Conservation (phyloP, 352 stramenopile species). For the Pythium monospermum region DNA sequence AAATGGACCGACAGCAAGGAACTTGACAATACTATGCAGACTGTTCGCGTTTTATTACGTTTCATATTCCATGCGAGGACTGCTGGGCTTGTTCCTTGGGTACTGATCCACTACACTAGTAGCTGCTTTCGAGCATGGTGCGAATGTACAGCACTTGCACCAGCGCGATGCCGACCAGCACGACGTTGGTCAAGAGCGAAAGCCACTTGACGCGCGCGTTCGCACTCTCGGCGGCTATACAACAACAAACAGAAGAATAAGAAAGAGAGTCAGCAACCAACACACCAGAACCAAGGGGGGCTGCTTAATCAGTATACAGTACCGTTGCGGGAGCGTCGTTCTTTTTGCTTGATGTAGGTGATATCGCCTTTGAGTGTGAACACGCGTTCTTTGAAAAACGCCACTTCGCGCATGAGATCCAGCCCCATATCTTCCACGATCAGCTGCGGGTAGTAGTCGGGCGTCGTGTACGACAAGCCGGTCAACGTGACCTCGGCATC, state of each 20-base stretch:
- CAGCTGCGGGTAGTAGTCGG: conserved; percentile 75
- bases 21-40: not conserved
- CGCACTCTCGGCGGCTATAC: conserved; percentile 61
- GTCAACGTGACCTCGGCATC: conserved; percentile 50
- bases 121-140: conserved; percentile 69
- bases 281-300: not conserved
- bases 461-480: conserved; percentile 49
- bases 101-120: conserved; percentile 28
- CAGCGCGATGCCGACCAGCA: conserved; percentile 72
- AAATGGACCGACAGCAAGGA: not conserved
- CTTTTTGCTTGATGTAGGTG: conserved; percentile 74
- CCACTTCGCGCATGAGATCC: conserved; percentile 78
- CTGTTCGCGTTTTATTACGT: too few relatives aligned
- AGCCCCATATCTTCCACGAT: conserved; percentile 76
- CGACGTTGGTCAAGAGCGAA: conserved; percentile 71
- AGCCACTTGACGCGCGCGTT: conserved; percentile 83
- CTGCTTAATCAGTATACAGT: too few relatives aligned
- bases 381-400: conserved; percentile 73
- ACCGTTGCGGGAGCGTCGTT: conserved; percentile 73
- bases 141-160: conserved; percentile 84
- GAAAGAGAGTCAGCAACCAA: not conserved
- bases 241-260: conserved; percentile 5
- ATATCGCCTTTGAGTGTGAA: conserved; percentile 76
- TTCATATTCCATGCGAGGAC: not conserved
- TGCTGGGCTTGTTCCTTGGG: not conserved